A percentile compares a stretch with the other conserved stretches of the same genome.
These are phyloP conservation scores for Hydrangea macrophylla DNA, from an alignment of 148 eudicot species.

Conservation along the genomic window DNA sequence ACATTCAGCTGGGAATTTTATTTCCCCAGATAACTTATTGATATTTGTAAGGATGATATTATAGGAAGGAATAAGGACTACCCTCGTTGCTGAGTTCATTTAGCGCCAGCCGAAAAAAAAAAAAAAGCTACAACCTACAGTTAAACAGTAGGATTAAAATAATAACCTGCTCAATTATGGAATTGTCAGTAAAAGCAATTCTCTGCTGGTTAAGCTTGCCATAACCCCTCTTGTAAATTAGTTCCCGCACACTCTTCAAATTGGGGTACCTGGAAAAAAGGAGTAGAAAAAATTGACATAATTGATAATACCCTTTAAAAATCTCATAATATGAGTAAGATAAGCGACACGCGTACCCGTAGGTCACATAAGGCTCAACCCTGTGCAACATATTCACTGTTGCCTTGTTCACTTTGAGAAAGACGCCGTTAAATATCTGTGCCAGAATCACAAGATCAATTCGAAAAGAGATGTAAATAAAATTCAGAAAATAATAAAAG, in stretches of 20 bases:
- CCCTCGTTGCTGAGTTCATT: no score
- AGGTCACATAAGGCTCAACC: slow-evolving; percentile 90
- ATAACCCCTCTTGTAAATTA: slow-evolving; percentile 80
- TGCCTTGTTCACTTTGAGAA: slow-evolving; percentile 76
- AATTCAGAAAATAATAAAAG: not conserved
- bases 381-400: slow-evolving; percentile 84
- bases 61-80: no score
- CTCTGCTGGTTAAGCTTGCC: slow-evolving; percentile 77
- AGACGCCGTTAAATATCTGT: slow-evolving; percentile 91
- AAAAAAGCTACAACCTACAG: no score
- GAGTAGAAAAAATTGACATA: not conserved
- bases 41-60: no score
- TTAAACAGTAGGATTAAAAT: not conserved
- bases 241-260: slow-evolving; percentile 73
- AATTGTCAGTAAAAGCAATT: slow-evolving; percentile 69
- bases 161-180: slow-evolving; percentile 62
- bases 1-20: no score
- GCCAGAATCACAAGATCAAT: no score
- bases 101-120: no score
- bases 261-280: slow-evolving; percentile 56
- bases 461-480: not conserved
- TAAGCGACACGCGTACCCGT: slow-evolving; percentile 35
- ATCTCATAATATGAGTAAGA: not conserved
- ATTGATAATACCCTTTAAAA: not conserved
- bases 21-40: no score